Conservation (phyloP, 225 moss, liverwort and hornwort genomes). For the Ulota crispa region DNA sequence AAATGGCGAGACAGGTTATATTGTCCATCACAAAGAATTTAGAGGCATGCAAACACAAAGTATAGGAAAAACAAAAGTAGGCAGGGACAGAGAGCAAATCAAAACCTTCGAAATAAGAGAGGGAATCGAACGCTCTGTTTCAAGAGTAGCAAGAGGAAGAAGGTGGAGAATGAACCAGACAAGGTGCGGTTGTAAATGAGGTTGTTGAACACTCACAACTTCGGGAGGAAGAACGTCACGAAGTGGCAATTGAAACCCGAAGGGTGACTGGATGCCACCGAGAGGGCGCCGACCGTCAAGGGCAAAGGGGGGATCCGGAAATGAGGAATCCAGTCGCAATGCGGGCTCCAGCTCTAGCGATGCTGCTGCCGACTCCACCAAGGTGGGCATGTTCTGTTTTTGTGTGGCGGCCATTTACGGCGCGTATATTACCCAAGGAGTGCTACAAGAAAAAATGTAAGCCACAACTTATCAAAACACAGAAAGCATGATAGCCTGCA, state of each 20-base stretch:
- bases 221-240: not conserved
- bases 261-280: conserved; percentile 38
- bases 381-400: conserved; percentile 50
- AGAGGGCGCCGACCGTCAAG: conserved; percentile 36
- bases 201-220: conserved; percentile 7
- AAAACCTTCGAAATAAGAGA: not conserved
- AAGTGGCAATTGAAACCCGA: not conserved
- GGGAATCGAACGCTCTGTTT: not conserved
- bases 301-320: conserved; percentile 17
- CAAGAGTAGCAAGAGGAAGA: not conserved
- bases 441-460: conserved; percentile 85
- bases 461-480: not conserved
- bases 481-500: too few species aligned
- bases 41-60: not conserved
- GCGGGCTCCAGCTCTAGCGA: conserved; percentile 20
- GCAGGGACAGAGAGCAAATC: not conserved
- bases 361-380: conserved; percentile 4
- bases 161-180: not conserved
- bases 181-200: conserved; percentile 19
- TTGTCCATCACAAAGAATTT: not conserved
- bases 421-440: conserved; percentile 83
- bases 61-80: not conserved
- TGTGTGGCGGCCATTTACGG: conserved; percentile 79
- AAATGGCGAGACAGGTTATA: not conserved
- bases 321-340: not conserved